Base-by-base conservation (phyloP, 2,329 filamentous ascomycete species). In the Proliferodiscus dingleyae region DNA sequence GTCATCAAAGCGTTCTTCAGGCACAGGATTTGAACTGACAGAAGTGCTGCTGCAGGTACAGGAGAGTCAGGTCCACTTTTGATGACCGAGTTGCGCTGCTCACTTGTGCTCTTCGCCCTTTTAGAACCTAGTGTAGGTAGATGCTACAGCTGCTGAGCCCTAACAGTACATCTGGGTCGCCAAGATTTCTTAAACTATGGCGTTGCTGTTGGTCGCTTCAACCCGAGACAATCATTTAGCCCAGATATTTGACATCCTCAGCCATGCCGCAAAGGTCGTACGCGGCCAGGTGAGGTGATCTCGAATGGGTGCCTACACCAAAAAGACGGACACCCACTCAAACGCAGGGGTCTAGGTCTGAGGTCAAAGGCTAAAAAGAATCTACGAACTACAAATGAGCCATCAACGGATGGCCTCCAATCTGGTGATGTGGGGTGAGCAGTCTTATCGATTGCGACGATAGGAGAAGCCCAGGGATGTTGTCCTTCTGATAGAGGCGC, bases 1-100 rank as follows among this genome's bases (percentile, higher is more conserved):
- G 18, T 26, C 32, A n/a, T 33, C 22, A 23, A 33, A 16, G 32
- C 28, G 18, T 6, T 36, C 43, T 40, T 37, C 19, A 41, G 37
- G 46, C 37, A 45, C 38, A 33, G 29, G 37, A n/a, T 39, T 32
- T 16, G 33, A 32, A 19, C 16, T 34, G 23, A 23, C 37, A 23
- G 30, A 22, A 22, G 30, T 15, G 41, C 50, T 40, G 37, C 52
- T 56, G 54, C 54, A 56, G 54, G 54, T 52, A 56, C 54, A 49
- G 29, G 43, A 29, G 37, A 13, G 22, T n/a, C 19, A 34, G 34
- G 16, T 37, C 46, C 19, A 21, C 36, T 37, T 18, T 15, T 33
- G 29, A 11, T 28, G 21, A 30, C 8, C 11, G n/a, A n/a, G n/a
- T n/a, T n/a, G n/a, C n/a, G n/a, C n/a, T n/a, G n/a, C n/a, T 19